Evolutionary conservation across 441 rosid genomes (phyloP), one percentile per base, ranked within the genome.

Genomic region (Capsella rubella): DNA sequence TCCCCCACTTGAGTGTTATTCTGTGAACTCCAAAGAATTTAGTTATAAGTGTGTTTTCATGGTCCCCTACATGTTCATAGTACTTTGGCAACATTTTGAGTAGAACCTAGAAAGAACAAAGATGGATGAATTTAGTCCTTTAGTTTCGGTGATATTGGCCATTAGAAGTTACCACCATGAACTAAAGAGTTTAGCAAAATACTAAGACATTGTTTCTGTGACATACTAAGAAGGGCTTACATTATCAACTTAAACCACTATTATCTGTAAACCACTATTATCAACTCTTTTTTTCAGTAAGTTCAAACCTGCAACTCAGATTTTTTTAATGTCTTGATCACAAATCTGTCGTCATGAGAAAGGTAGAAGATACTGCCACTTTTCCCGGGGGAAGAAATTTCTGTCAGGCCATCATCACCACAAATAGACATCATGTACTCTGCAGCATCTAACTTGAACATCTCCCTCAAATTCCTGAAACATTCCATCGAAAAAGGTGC

Each of bases 401-500:
- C 96, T 69, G 87, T 87, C 45, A 96, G 81, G 56, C 97, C 97
- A 78, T 96, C 96, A 81, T 90, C 93, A 16, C 98, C 98, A 80
- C 99, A 96, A 57, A 95, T 93, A 78, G 99, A 96, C 99, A 96
- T 96, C 99, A 96, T 93, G 86, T 90, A 96, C 69, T 96, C 99
- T 3, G 99, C 99, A 58, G 98, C 96, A 89, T 96, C 97, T 73
- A 96, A 78, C 81, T 88, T 89, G 87, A 96, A 96, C 98, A 96
- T 84, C 86, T 96, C 97, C 81, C 99, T 90, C 73, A 96, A 78
- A 80, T 93, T 91, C 93, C 99, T 96, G 79, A 72, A 70, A 54
- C 76, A 67, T 53, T 53, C 55, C 65, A 69, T 55, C 72, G 29
- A 57, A 47, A 39, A 35, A 32, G 42, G 42, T 13, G 12, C 42